phyloP scores from a whole-genome alignment of 495 filamentous ascomycete genomes.

The Hyaloscypha variabilis region DNA sequence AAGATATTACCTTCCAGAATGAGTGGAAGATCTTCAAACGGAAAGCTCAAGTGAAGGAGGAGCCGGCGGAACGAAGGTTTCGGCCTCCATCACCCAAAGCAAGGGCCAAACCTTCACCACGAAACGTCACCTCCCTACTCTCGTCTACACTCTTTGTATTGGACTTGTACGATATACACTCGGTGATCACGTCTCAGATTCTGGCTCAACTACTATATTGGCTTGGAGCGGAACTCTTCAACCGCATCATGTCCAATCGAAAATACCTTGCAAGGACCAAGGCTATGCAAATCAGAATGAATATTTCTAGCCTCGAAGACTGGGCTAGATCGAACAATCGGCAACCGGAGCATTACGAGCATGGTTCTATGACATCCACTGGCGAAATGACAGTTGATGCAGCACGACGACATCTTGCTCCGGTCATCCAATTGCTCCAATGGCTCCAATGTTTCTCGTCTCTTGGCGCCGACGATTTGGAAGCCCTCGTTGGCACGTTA shows the following conservation, averaged over 20 bases:
- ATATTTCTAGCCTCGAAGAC: conserved; percentile 91
- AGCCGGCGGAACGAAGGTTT: conserved; percentile 87
- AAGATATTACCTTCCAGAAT: conserved; percentile 94
- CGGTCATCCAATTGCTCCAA: conserved; percentile 92
- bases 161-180: conserved; percentile 98
- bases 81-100: conserved; percentile 95
- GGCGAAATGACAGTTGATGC: conserved; percentile 86
- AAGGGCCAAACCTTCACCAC: conserved; percentile 84
- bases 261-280: conserved; percentile 96
- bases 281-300: conserved; percentile 99
- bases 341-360: conserved; percentile 93
- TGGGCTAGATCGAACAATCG: conserved; percentile 95
- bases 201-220: conserved; percentile 94
- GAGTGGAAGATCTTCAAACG: conserved; percentile 96
- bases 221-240: conserved; percentile 96
- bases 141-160: conserved; percentile 97
- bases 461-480: conserved; percentile 81
- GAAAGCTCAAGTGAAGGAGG: conserved; percentile 83
- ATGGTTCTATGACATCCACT: conserved; percentile 81
- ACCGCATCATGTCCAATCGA: conserved; percentile 93
- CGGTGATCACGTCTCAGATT: conserved; percentile 91
- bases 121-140: conserved; percentile 95
- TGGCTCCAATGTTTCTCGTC: conserved; percentile 99
- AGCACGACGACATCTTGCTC: conserved; percentile 80
- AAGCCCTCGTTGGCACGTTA: conserved; percentile 80